phyloP scores from a whole-genome alignment of 257 asterid genomes.

The Handroanthus guayacan region DNA sequence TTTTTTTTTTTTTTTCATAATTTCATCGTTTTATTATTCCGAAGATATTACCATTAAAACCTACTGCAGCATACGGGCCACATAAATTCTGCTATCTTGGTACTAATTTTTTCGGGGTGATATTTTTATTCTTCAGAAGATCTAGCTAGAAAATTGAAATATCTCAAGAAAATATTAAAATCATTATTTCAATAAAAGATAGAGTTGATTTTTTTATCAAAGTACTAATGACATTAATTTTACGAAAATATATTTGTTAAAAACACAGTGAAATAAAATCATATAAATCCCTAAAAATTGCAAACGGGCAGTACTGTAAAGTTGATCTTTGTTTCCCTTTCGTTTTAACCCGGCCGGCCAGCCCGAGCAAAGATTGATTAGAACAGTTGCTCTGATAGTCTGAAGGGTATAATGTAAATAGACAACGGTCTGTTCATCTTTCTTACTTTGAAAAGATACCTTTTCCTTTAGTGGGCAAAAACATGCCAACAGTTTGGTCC shows the following conservation, averaged over 20 bases:
- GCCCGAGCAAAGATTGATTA: background rate
- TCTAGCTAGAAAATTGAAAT: too few species aligned
- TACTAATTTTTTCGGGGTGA: too few species aligned
- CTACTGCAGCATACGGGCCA: too few species aligned
- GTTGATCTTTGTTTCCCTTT: background rate
- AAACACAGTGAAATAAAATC: too few species aligned
- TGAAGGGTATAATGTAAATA: background rate
- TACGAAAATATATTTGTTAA: too few species aligned
- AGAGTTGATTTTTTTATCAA: too few species aligned
- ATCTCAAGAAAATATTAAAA: too few species aligned
- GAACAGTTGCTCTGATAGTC: background rate
- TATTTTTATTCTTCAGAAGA: too few species aligned
- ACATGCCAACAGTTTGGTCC: constrained; percentile 26
- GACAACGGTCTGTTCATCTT: background rate
- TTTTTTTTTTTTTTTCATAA: background rate
- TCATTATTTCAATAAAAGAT: too few species aligned
- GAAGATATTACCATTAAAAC: background rate
- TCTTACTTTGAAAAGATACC: constrained; percentile 12
- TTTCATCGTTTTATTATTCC: background rate
- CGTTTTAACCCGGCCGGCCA: background rate
- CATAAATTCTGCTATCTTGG: too few species aligned
- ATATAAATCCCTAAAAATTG: background rate
- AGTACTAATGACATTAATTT: too few species aligned
- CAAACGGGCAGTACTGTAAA: background rate
- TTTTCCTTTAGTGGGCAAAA: constrained; percentile 23